Percentiles rank a stretch among this genome's conserved stretches.
Evolutionary conservation across 2,329 filamentous ascomycete genomes (phyloP).

Genomic region (Talaromyces pinophilus): DNA sequence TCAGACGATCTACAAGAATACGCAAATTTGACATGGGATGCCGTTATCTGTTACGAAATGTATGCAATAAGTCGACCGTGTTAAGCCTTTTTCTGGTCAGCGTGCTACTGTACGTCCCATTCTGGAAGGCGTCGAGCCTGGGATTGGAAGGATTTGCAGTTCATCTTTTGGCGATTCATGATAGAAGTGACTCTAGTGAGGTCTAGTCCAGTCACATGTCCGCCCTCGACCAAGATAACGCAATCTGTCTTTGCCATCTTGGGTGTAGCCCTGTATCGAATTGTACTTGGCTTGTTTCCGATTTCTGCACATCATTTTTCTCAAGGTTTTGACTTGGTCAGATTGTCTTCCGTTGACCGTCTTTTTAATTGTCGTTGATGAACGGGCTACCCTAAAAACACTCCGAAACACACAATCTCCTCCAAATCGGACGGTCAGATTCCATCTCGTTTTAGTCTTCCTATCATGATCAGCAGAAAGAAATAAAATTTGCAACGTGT

Average conservation of each 20-base stretch:
- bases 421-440: neutral
- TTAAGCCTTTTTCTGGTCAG: neutral
- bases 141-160: slow-evolving; percentile 4
- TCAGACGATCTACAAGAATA: slow-evolving; percentile 3
- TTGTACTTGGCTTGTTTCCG: slow-evolving; percentile 9
- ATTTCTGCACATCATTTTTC: slow-evolving; percentile 6
- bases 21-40: slow-evolving; percentile 13
- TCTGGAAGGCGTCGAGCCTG: neutral
- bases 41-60: slow-evolving; percentile 17
- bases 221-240: slow-evolving; percentile 6
- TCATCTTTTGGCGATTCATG: slow-evolving; percentile 1
- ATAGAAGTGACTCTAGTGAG: neutral
- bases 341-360: neutral
- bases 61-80: neutral
- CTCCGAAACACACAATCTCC: slow-evolving; percentile 4
- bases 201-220: slow-evolving; percentile 3
- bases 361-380: neutral
- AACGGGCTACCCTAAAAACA: neutral
- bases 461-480: neutral
- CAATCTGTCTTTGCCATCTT: neutral
- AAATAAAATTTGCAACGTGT: slow-evolving; percentile 1
- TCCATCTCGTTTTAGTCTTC: neutral
- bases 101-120: neutral
- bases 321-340: neutral
- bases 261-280: neutral